Evolutionary conservation across 1,139 yeast species (phyloP).

Genomic region (Hanseniaspora gamundiae): DNA sequence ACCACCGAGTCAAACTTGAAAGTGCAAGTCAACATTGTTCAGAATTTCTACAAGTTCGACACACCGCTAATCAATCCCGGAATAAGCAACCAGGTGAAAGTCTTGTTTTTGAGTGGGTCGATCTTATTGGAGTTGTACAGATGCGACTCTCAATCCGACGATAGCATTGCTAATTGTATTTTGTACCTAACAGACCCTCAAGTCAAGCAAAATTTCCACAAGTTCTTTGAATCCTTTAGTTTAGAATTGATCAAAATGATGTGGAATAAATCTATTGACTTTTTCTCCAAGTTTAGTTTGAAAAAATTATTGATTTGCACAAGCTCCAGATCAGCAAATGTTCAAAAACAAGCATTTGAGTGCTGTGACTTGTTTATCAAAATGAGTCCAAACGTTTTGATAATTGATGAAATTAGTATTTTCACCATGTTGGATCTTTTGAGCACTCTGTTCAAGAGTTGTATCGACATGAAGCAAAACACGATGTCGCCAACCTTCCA

Average conservation of each 20-base stretch:
- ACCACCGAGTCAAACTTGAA: slow-evolving; percentile 31
- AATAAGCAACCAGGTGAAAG: slow-evolving; percentile 49
- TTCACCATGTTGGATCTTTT: slow-evolving; percentile 65
- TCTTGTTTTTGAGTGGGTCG: slow-evolving; percentile 82
- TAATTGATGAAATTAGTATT: slow-evolving; percentile 2
- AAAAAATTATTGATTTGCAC: slow-evolving; percentile 1
- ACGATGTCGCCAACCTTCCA: slow-evolving; percentile 74
- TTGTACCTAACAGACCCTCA: slow-evolving; percentile 83
- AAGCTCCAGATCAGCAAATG: slow-evolving; percentile 33
- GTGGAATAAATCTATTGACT: neutral
- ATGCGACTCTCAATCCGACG: slow-evolving; percentile 51
- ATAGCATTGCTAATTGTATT: slow-evolving; percentile 56
- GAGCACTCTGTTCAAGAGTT: slow-evolving; percentile 64
- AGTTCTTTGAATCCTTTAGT: slow-evolving; percentile 5
- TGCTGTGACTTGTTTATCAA: slow-evolving; percentile 62
- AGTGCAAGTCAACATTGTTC: neutral
- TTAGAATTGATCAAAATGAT: slow-evolving; percentile 1
- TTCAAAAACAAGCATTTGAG: slow-evolving; percentile 73
- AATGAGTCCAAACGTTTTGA: slow-evolving; percentile 63
- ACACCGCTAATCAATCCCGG: slow-evolving; percentile 25
- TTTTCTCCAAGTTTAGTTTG: neutral
- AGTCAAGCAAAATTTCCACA: slow-evolving; percentile 27
- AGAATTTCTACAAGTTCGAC: neutral
- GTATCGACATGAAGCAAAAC: slow-evolving; percentile 75
- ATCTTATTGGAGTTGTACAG: slow-evolving; percentile 68